These are phyloP conservation scores for Paramecium caudatum DNA, from an alignment of 73 alveolate species.

Conservation along the genomic window DNA sequence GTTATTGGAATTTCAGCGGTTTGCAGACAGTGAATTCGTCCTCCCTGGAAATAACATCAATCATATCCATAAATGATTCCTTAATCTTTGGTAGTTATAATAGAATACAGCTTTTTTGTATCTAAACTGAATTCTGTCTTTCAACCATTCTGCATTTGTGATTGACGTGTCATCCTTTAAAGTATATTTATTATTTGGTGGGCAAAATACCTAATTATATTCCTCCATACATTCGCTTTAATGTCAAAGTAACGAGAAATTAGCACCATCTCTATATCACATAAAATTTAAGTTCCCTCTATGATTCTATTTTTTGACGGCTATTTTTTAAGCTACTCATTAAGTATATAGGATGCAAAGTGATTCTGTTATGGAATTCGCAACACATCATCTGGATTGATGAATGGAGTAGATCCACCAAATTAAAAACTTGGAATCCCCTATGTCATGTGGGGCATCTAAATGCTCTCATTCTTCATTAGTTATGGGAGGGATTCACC, in stretches of 20 bases:
- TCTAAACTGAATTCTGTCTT: constrained; percentile 47
- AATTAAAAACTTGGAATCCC: constrained; percentile 34
- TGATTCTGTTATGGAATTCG: constrained; percentile 25
- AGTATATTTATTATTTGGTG: constrained; percentile 48
- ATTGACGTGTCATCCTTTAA: constrained; percentile 3
- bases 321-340: neutral
- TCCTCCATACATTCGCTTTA: neutral
- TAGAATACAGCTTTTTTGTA: constrained; percentile 50
- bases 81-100: neutral
- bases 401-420: constrained; percentile 46
- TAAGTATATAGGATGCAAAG: constrained; percentile 11
- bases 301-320: constrained; percentile 53
- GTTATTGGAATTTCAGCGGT: constrained; percentile 26
- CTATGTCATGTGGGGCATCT: neutral
- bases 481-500: constrained; percentile 43
- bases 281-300: constrained; percentile 43
- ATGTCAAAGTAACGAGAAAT: constrained; percentile 61
- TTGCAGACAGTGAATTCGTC: neutral
- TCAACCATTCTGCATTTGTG: constrained; percentile 30
- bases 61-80: constrained; percentile 18
- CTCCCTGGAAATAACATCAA: neutral
- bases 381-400: constrained; percentile 3
- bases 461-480: constrained; percentile 4
- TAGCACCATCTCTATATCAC: constrained; percentile 52
- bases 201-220: constrained; percentile 36